These are phyloP conservation scores for Echinochloa phyllopogon DNA, from an alignment of 176 grass and related monocot genomes.

Conservation along the genomic window DNA sequence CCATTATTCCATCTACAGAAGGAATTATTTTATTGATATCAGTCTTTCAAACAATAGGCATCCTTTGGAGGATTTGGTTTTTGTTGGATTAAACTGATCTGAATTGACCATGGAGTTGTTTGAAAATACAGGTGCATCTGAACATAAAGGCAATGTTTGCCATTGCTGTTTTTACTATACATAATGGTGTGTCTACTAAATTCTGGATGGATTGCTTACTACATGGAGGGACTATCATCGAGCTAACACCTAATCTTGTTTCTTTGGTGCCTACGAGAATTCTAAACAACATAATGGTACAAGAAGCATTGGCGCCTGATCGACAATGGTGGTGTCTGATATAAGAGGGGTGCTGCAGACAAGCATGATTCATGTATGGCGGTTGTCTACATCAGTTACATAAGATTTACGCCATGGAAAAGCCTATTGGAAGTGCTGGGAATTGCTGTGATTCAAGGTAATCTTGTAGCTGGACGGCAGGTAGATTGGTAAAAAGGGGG, in stretches of 20 bases:
- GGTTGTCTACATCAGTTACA: background rate
- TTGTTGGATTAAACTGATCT: background rate
- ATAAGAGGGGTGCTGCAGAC: background rate
- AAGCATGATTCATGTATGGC: no score
- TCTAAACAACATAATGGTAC: background rate
- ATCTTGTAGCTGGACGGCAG: background rate
- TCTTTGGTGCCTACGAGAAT: background rate
- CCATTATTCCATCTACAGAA: conserved; percentile 2
- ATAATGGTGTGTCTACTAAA: no score
- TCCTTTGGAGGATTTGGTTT: background rate
- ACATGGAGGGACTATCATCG: background rate
- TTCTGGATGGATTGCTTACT: background rate
- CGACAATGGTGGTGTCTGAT: background rate
- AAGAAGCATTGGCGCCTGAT: background rate
- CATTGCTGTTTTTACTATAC: background rate
- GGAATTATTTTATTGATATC: conserved; percentile 32
- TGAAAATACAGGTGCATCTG: no score
- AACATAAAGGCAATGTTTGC: background rate
- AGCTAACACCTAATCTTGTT: background rate
- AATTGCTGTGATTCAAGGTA: background rate
- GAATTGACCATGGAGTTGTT: no score
- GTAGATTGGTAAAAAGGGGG: background rate
- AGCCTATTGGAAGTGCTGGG: background rate
- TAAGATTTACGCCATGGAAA: background rate
- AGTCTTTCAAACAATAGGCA: background rate